A percentile compares a stretch with the other conserved stretches of the same genome.
Conservation (phyloP, 2,329 filamentous ascomycete genomes). For the Arthrobotrys musiformis region DNA sequence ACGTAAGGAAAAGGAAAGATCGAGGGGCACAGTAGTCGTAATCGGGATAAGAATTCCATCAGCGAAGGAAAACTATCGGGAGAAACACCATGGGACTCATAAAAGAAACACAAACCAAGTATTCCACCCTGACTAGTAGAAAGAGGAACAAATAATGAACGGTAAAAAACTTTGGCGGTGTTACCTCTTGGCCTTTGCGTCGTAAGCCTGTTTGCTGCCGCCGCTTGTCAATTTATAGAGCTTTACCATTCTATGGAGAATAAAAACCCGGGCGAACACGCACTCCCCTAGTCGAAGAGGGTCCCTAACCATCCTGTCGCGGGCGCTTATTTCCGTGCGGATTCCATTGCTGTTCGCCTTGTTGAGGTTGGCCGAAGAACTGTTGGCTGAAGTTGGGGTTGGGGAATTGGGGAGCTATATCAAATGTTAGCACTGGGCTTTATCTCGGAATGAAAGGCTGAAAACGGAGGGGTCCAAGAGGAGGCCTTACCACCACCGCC, state of each 20-base stretch:
- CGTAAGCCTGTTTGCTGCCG: neutral
- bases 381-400: slow-evolving; percentile 48
- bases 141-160: slow-evolving; percentile 6
- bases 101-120: slow-evolving; percentile 44
- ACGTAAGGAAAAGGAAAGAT: slow-evolving; percentile 3
- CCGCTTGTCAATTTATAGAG: slow-evolving; percentile 18
- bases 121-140: slow-evolving; percentile 33
- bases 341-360: slow-evolving; percentile 52
- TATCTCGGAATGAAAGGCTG: slow-evolving; percentile 1
- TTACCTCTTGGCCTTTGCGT: slow-evolving; percentile 21
- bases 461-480: slow-evolving; percentile 31
- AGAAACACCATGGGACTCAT: slow-evolving; percentile 31
- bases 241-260: slow-evolving; percentile 8
- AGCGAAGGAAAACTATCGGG: neutral
- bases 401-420: slow-evolving; percentile 50
- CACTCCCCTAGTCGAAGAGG: neutral
- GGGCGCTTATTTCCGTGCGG: slow-evolving; percentile 54
- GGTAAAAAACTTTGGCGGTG: neutral
- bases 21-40: slow-evolving; percentile 13
- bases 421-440: slow-evolving; percentile 19
- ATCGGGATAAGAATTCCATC: slow-evolving; percentile 29
- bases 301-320: slow-evolving; percentile 53
- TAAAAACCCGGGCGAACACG: slow-evolving; percentile 21
- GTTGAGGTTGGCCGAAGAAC: slow-evolving; percentile 48
- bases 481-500: slow-evolving; percentile 55